Percentiles rank a stretch among this genome's conserved stretches.
phyloP scores from a whole-genome alignment of 2,329 filamentous ascomycete species.

The Madurella fahalii region DNA sequence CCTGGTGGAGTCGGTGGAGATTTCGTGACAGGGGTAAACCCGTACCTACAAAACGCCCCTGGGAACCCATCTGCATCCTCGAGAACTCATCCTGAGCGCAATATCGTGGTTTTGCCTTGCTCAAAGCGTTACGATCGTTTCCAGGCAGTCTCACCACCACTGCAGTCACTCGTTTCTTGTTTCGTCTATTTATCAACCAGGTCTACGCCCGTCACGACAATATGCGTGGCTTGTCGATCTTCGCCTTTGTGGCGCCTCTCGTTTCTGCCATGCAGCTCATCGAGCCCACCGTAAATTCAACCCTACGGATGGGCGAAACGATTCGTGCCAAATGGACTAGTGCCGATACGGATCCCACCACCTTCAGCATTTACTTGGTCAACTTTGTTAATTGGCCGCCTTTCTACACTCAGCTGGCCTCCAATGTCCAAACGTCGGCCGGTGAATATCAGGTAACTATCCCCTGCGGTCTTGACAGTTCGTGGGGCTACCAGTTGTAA shows the following conservation, averaged over 20 bases:
- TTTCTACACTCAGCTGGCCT: conserved; percentile 35
- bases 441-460: conserved; percentile 34
- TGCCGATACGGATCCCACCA: conserved; percentile 38
- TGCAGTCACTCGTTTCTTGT: conserved; percentile 12
- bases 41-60: no score
- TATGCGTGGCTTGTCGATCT: conserved; percentile 29
- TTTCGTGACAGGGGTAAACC: no score
- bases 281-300: conserved; percentile 34
- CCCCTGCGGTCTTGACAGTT: conserved; percentile 35
- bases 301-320: conserved; percentile 34
- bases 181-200: conserved; percentile 2
- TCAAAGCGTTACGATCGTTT: no score
- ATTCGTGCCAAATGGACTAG: conserved; percentile 35
- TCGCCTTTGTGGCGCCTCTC: conserved; percentile 31
- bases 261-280: conserved; percentile 32
- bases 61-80: no score
- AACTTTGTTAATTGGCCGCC: conserved; percentile 44
- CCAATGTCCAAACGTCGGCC: conserved; percentile 32
- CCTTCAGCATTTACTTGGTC: conserved; percentile 40
- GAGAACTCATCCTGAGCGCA: no score
- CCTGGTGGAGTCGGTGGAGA: no score
- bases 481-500: conserved; percentile 39
- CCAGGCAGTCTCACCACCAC: not conserved
- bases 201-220: conserved; percentile 7
- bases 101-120: no score